Conservation (phyloP, 129 eudicot genomes). For the Ambrosia trifida region DNA sequence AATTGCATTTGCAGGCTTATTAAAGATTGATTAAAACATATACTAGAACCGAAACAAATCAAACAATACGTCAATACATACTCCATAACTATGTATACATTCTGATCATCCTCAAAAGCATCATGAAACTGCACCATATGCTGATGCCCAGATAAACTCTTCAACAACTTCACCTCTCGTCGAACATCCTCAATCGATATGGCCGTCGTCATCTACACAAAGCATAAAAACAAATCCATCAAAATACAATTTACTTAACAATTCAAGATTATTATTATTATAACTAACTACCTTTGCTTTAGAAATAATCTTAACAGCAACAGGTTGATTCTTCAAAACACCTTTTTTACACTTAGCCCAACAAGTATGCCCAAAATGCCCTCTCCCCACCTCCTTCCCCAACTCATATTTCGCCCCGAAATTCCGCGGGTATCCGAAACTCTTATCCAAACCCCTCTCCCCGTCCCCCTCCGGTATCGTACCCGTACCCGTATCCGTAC, state of each 20-base stretch:
- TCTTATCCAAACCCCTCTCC: conserved; percentile 59
- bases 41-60: not conserved
- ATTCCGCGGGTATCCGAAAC: conserved; percentile 70
- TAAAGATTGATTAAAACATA: not conserved
- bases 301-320: conserved; percentile 91
- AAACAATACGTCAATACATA: conserved; percentile 51
- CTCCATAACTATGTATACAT: conserved; percentile 97
- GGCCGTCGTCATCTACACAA: conserved; percentile 85
- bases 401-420: conserved; percentile 74
- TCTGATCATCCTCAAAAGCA: conserved; percentile 88
- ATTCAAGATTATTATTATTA: not conserved
- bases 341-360: conserved; percentile 85
- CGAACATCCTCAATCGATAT: conserved; percentile 97
- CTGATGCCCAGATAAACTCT: conserved; percentile 82
- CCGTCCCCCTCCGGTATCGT: conserved; percentile 54
- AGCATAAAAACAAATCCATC: not conserved
- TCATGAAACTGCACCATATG: conserved; percentile 83
- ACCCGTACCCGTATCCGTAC: conserved; percentile 8
- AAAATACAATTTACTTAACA: too few relatives aligned
- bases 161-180: conserved; percentile 87
- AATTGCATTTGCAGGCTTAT: not conserved
- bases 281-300: conserved; percentile 68
- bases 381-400: conserved; percentile 93
- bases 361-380: conserved; percentile 99
- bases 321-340: conserved; percentile 62